Evolutionary conservation across 2,329 filamentous ascomycete species (phyloP).

Genomic region (Colletotrichum lupini): DNA sequence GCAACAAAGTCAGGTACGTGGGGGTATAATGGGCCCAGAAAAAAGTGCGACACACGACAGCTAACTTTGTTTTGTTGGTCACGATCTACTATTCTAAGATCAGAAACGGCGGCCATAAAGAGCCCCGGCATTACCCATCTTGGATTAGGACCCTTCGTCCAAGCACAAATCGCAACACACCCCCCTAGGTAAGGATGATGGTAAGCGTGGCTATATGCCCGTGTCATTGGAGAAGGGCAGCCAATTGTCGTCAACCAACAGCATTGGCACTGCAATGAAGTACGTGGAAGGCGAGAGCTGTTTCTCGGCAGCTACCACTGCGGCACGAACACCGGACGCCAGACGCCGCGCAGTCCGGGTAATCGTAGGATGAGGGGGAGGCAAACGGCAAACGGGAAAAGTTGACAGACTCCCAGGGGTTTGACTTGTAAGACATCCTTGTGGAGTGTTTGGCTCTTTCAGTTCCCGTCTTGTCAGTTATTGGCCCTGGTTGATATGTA

Average conservation of each 20-base stretch:
- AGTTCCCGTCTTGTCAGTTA: background rate
- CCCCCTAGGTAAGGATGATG: slow-evolving; percentile 10
- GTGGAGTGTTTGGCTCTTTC: background rate
- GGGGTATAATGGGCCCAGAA: background rate
- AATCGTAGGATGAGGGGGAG: background rate
- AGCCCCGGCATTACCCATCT: slow-evolving; percentile 13
- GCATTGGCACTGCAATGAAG: background rate
- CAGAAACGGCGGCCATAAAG: background rate
- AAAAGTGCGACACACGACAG: background rate
- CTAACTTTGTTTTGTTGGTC: slow-evolving; percentile 8
- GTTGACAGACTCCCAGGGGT: background rate
- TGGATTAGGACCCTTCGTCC: slow-evolving; percentile 7
- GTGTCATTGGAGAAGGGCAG: background rate
- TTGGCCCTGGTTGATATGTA: background rate
- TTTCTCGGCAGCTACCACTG: background rate
- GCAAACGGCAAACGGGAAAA: background rate
- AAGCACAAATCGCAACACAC: background rate
- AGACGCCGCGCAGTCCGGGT: background rate
- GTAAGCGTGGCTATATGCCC: slow-evolving; percentile 1
- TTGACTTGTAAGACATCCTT: background rate
- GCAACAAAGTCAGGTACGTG: background rate
- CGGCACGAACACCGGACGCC: slow-evolving; percentile 6
- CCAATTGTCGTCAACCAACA: slow-evolving; percentile 3
- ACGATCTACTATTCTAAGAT: slow-evolving; percentile 15
- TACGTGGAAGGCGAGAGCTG: background rate